Evolutionary conservation across 805 yeast species (phyloP).

Genomic region (Kodamaea kakaduensis): DNA sequence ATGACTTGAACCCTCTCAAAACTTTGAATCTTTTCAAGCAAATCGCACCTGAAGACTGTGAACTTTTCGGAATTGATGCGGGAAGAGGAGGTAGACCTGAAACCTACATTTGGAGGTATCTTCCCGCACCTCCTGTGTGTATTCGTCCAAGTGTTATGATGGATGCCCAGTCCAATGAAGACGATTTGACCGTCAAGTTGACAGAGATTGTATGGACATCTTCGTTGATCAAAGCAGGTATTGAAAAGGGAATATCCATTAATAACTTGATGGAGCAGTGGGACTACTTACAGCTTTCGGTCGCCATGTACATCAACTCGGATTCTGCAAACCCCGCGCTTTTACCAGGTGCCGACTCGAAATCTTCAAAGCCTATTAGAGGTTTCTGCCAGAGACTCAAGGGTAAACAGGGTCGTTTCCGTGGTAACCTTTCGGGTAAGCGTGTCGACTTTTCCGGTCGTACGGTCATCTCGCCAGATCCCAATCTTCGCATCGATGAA

Average conservation of each 20-base stretch:
- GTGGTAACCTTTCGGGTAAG: constrained; percentile 97
- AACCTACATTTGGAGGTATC: constrained; percentile 92
- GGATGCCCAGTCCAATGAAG: constrained; percentile 93
- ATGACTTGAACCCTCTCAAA: constrained; percentile 90
- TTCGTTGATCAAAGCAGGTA: constrained; percentile 89
- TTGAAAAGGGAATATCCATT: constrained; percentile 90
- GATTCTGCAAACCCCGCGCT: constrained; percentile 84
- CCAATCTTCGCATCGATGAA: constrained; percentile 89
- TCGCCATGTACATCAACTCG: constrained; percentile 96
- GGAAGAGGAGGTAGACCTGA: constrained; percentile 90
- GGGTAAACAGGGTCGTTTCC: constrained; percentile 98
- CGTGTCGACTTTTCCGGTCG: constrained; percentile 98
- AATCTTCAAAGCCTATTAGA: constrained; percentile 72
- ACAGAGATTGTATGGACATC: constrained; percentile 97
- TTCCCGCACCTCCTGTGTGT: constrained; percentile 99
- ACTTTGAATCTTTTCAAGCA: constrained; percentile 84
- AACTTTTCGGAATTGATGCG: constrained; percentile 85
- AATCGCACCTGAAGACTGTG: constrained; percentile 83
- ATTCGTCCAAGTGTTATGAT: constrained; percentile 94
- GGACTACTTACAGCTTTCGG: constrained; percentile 93
- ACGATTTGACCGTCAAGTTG: constrained; percentile 90
- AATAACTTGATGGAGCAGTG: constrained; percentile 97
- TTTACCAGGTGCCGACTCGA: constrained; percentile 59
- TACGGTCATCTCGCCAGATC: constrained; percentile 98
- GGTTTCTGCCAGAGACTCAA: constrained; percentile 96